Percentiles rank a stretch among this genome's conserved stretches.
These are phyloP conservation scores for Melampsora americana DNA, from an alignment of 1,284 basidiomycete genomes.

Conservation along the genomic window DNA sequence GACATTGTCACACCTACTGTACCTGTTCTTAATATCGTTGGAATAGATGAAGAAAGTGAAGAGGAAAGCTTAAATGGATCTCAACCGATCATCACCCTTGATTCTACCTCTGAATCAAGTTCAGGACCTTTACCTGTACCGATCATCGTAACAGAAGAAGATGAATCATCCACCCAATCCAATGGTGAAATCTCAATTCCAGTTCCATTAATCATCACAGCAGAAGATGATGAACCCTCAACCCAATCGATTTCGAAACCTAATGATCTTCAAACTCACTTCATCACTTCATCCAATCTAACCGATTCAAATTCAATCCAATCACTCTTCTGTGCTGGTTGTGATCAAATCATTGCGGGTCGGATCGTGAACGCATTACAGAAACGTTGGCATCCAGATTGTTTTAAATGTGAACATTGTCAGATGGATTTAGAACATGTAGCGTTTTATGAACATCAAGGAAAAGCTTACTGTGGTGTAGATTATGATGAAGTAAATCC, in stretches of 20 bases:
- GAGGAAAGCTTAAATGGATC: neutral
- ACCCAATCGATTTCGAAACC: too few species aligned
- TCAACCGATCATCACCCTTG: neutral
- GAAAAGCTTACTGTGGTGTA: conserved; percentile 84
- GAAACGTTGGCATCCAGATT: conserved; percentile 83
- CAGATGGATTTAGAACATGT: conserved; percentile 83
- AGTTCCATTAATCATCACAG: neutral
- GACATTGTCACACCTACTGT: neutral
- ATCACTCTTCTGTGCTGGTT: conserved; percentile 63
- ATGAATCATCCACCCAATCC: neutral
- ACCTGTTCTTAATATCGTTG: neutral
- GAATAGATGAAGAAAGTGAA: neutral
- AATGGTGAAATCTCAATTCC: neutral
- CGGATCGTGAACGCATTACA: conserved; percentile 88
- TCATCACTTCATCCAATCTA: neutral
- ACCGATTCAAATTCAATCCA: conserved; percentile 3
- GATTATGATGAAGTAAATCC: conserved; percentile 88
- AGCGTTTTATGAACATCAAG: conserved; percentile 87
- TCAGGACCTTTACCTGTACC: neutral
- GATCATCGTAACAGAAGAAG: neutral
- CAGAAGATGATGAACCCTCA: too few species aligned
- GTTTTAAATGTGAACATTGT: conserved; percentile 82
- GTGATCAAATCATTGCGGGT: conserved; percentile 76
- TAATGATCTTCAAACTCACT: neutral
- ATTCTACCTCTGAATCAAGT: neutral